Evolutionary conservation across 2,329 filamentous ascomycete genomes (phyloP).

Genomic region (Bimuria novae-zelandiae): DNA sequence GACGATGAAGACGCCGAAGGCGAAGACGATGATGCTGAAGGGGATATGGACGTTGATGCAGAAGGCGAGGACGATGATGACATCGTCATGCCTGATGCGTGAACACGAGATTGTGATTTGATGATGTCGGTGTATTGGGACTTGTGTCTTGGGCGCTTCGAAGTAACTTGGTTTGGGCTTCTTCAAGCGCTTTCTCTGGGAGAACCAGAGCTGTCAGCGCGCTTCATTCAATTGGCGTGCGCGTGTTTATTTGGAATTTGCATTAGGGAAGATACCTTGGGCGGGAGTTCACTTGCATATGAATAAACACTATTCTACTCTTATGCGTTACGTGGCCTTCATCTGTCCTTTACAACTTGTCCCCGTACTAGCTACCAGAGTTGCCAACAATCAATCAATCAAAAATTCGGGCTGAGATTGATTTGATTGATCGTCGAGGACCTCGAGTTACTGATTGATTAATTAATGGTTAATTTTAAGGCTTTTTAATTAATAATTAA

Average conservation of each 20-base stretch:
- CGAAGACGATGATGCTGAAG: slow-evolving; percentile 30
- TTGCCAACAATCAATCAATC: too few relatives aligned
- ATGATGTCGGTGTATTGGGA: neutral
- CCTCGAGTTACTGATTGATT: too few relatives aligned
- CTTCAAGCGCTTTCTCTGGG: neutral
- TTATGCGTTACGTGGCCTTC: neutral
- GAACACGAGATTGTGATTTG: slow-evolving; percentile 3
- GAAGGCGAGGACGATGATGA: slow-evolving; percentile 37
- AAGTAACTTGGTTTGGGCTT: neutral
- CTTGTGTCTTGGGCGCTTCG: neutral
- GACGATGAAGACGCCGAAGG: slow-evolving; percentile 29
- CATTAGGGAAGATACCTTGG: slow-evolving; percentile 31
- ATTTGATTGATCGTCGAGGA: too few relatives aligned
- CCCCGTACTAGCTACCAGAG: too few relatives aligned
- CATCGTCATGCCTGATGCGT: slow-evolving; percentile 33
- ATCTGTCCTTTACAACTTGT: neutral
- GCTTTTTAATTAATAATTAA: too few relatives aligned
- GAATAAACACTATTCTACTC: neutral
- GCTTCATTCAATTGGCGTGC: slow-evolving; percentile 5
- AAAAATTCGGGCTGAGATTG: too few relatives aligned
- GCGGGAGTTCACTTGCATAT: slow-evolving; percentile 14
- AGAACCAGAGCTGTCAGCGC: neutral
- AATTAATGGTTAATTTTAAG: too few relatives aligned
- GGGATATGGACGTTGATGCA: slow-evolving; percentile 30
- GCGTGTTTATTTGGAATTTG: slow-evolving; percentile 13